These are phyloP conservation scores for Cyberlindnera sargentensis DNA, from an alignment of 805 yeast species.

Conservation along the genomic window DNA sequence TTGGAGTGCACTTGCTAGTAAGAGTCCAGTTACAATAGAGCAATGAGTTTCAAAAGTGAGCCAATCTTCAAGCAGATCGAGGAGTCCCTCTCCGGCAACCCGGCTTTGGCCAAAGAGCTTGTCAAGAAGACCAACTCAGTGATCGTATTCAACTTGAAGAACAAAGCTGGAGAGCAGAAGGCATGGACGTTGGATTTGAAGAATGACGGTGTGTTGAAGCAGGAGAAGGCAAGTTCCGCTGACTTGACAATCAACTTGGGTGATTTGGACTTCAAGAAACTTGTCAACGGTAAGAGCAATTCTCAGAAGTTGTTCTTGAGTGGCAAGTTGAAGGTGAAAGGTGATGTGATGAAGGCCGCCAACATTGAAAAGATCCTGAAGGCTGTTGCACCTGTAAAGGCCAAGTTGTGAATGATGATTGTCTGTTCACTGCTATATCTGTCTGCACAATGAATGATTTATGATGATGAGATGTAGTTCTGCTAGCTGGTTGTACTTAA, in stretches of 20 bases:
- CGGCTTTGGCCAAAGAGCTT: constrained; percentile 13
- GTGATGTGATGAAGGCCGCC: constrained; percentile 87
- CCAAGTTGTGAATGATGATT: constrained; percentile 32
- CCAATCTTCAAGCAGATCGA: constrained; percentile 18
- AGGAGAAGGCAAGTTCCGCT: constrained; percentile 35
- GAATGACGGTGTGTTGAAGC: constrained; percentile 35
- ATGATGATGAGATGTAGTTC: too few species aligned
- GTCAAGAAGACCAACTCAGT: constrained; percentile 44
- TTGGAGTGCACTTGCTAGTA: too few species aligned
- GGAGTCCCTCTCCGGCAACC: constrained; percentile 13
- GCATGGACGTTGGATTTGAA: constrained; percentile 68
- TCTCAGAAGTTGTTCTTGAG: constrained; percentile 80
- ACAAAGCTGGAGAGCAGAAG: constrained; percentile 44
- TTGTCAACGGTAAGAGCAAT: constrained; percentile 72
- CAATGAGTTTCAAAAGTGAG: constrained; percentile 22
- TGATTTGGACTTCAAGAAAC: constrained; percentile 64
- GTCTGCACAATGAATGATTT: background rate
- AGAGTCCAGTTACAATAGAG: too few species aligned
- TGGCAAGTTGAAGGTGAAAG: constrained; percentile 82
- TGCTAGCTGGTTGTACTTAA: too few species aligned
- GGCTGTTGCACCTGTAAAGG: constrained; percentile 36
- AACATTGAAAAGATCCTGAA: constrained; percentile 64
- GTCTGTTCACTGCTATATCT: background rate
- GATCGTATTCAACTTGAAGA: constrained; percentile 60
- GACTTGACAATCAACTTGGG: constrained; percentile 61